Conservation (phyloP, 2,329 filamentous ascomycete genomes). For the Lanzia echinophila region DNA sequence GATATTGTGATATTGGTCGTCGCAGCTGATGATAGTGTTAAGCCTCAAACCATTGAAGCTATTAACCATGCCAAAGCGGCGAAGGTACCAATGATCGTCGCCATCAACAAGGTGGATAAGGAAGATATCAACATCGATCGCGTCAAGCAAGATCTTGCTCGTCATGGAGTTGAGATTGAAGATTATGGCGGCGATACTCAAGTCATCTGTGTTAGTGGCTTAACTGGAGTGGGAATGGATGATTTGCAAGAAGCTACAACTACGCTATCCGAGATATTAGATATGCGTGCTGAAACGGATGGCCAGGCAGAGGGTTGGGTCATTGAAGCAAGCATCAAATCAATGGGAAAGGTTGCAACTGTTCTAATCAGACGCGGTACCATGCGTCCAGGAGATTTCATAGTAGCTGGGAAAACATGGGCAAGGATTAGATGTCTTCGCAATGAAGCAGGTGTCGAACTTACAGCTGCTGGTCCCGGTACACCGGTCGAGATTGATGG, state of each 20-base stretch:
- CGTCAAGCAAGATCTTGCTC: constrained; percentile 81
- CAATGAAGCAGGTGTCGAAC: constrained; percentile 72
- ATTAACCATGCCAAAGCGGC: constrained; percentile 86
- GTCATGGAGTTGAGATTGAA: constrained; percentile 83
- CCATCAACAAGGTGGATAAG: constrained; percentile 96
- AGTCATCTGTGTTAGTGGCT: constrained; percentile 84
- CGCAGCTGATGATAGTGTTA: constrained; percentile 94
- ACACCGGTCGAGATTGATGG: constrained; percentile 89
- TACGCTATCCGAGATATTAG: constrained; percentile 80
- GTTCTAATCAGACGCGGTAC: constrained; percentile 85
- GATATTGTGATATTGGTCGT: constrained; percentile 96
- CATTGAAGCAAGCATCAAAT: constrained; percentile 83
- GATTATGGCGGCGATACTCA: constrained; percentile 94
- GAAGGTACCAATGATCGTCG: constrained; percentile 91
- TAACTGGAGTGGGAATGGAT: constrained; percentile 85
- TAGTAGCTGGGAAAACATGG: constrained; percentile 86
- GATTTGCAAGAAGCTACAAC: constrained; percentile 88
- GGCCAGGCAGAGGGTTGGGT: constrained; percentile 88
- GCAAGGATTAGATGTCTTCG: constrained; percentile 75
- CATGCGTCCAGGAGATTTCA: constrained; percentile 68
- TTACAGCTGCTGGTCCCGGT: constrained; percentile 73
- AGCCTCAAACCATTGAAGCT: constrained; percentile 92
- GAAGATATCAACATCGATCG: constrained; percentile 70
- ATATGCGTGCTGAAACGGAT: constrained; percentile 73
- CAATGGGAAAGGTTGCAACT: constrained; percentile 77